These are phyloP conservation scores for Neofusicoccum kwambonambiense DNA, from an alignment of 2,329 filamentous ascomycete species.

Conservation along the genomic window DNA sequence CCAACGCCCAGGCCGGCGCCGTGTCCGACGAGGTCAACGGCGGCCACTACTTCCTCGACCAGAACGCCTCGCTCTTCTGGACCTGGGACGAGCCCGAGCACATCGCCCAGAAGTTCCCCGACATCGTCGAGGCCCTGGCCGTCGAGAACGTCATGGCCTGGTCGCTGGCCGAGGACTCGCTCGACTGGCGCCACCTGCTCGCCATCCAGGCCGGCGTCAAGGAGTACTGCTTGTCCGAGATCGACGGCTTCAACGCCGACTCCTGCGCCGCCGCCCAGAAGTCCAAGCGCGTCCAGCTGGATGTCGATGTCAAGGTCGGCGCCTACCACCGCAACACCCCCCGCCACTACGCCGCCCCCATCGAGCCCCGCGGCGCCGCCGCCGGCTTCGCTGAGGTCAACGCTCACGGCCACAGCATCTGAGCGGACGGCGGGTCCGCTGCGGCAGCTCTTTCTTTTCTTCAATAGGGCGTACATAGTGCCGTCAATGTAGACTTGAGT, in stretches of 20 bases:
- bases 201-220: slow-evolving; percentile 11
- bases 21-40: slow-evolving; percentile 58
- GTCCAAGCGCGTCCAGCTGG: background rate
- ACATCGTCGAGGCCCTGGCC: slow-evolving; percentile 55
- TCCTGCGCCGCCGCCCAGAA: background rate
- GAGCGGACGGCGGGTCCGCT: background rate
- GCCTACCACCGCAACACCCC: background rate
- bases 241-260: background rate
- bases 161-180: slow-evolving; percentile 68
- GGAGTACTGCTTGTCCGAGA: background rate
- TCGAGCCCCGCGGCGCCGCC: background rate
- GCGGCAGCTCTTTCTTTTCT: background rate
- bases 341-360: background rate
- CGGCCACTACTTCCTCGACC: slow-evolving; percentile 69
- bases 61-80: slow-evolving; percentile 63
- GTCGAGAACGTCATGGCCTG: slow-evolving; percentile 74
- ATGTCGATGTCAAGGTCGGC: background rate
- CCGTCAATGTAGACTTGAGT: background rate
- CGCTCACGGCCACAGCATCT: slow-evolving; percentile 1
- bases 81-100: slow-evolving; percentile 66
- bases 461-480: background rate
- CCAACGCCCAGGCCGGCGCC: slow-evolving; percentile 53
- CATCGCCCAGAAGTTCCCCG: slow-evolving; percentile 61
- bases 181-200: slow-evolving; percentile 26
- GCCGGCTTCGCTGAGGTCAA: background rate